Evolutionary conservation across 1,284 basidiomycete species (phyloP).

Genomic region (Cryptococcus sp.): DNA sequence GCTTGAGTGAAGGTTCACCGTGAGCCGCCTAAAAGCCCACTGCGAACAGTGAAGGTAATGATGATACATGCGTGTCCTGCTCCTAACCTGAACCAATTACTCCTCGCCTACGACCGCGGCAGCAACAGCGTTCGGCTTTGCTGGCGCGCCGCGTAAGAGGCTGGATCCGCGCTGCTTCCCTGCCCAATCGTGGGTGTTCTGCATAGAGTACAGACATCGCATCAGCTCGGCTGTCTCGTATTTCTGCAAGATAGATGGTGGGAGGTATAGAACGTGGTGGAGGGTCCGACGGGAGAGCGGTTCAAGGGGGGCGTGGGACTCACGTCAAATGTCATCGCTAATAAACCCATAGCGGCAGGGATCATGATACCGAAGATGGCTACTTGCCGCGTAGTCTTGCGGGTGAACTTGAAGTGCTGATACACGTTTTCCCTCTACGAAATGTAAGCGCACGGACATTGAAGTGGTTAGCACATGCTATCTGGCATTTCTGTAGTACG

Average conservation of each 20-base stretch:
- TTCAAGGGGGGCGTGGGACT: conserved; percentile 17
- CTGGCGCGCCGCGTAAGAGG: conserved; percentile 28
- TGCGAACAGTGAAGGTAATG: too few species aligned
- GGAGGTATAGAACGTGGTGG: neutral
- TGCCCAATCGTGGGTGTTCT: conserved; percentile 48
- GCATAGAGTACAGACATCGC: neutral
- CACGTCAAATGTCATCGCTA: conserved; percentile 41
- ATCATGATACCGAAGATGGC: conserved; percentile 41
- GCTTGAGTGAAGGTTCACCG: too few species aligned
- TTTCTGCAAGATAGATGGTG: neutral
- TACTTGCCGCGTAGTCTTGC: conserved; percentile 55
- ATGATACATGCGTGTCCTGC: neutral
- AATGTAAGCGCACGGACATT: neutral
- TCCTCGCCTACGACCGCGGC: conserved; percentile 16
- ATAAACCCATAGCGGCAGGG: conserved; percentile 38
- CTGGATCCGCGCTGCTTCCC: conserved; percentile 45
- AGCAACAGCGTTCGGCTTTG: conserved; percentile 7
- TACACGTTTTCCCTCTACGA: conserved; percentile 78
- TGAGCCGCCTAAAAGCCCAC: too few species aligned
- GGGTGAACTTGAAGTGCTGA: conserved; percentile 75
- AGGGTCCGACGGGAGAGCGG: neutral
- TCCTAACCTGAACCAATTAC: conserved; percentile 5
- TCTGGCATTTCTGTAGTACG: neutral
- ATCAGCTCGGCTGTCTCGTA: too few species aligned
- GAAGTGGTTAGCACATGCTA: too few species aligned